These are phyloP conservation scores for Tolypocladium ophioglossoides DNA, from an alignment of 2,329 filamentous ascomycete genomes.

Conservation along the genomic window DNA sequence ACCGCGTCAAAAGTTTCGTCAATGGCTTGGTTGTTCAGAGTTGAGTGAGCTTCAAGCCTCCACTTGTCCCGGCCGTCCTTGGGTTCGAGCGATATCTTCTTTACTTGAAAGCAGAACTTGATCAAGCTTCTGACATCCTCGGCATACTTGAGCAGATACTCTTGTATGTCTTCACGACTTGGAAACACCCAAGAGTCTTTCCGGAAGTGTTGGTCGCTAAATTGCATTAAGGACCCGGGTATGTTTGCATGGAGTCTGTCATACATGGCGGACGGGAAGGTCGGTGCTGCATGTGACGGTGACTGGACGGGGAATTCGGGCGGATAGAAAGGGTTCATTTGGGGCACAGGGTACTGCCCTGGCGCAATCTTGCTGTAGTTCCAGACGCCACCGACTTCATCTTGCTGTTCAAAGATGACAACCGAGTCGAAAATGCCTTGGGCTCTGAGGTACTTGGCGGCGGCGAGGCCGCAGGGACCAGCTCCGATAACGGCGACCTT, in stretches of 20 bases:
- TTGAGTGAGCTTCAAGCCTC: constrained; percentile 45
- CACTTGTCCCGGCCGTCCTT: constrained; percentile 38
- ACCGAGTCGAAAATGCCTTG: constrained; percentile 58
- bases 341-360: constrained; percentile 48
- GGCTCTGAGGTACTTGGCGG: constrained; percentile 70
- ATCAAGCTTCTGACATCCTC: constrained; percentile 57
- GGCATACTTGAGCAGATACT: constrained; percentile 66
- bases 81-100: constrained; percentile 35
- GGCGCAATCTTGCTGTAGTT: constrained; percentile 52
- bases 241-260: constrained; percentile 79
- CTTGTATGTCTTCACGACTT: constrained; percentile 54
- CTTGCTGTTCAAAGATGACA: constrained; percentile 72
- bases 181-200: constrained; percentile 62
- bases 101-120: constrained; percentile 59
- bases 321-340: constrained; percentile 52
- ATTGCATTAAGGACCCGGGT: constrained; percentile 70
- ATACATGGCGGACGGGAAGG: constrained; percentile 79
- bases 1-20: constrained; percentile 59
- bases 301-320: constrained; percentile 52
- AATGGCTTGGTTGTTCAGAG: constrained; percentile 29
- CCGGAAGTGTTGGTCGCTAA: constrained; percentile 58
- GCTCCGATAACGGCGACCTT: constrained; percentile 72
- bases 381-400: constrained; percentile 74
- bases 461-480: constrained; percentile 67
- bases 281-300: constrained; percentile 28